Percentiles rank a stretch among this genome's conserved stretches.
Evolutionary conservation across 2,329 filamentous ascomycete genomes (phyloP).

Genomic region (Fusarium sp.): DNA sequence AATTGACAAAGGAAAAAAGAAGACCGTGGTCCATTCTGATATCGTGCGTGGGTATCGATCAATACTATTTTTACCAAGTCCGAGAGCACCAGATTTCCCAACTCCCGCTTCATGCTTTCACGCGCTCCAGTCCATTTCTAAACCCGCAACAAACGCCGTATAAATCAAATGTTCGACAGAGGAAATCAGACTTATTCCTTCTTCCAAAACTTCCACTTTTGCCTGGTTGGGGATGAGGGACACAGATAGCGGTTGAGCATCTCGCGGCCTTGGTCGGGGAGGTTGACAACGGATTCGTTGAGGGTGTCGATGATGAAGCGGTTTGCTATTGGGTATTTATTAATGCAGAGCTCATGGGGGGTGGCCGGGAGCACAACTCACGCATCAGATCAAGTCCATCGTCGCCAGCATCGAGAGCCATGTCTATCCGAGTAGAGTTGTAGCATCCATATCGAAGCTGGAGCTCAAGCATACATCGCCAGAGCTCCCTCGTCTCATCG

Average conservation of each 20-base stretch:
- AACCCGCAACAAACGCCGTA: conserved; percentile 1
- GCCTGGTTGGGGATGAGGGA: conserved; percentile 30
- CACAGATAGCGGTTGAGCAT: conserved; percentile 47
- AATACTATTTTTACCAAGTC: neutral
- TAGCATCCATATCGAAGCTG: conserved; percentile 60
- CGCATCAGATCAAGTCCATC: conserved; percentile 55
- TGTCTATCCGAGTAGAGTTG: conserved; percentile 58
- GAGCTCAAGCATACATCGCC: conserved; percentile 60
- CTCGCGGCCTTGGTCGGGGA: conserved; percentile 50
- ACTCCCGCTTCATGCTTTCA: conserved; percentile 15
- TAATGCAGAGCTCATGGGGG: neutral
- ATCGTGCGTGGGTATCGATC: conserved; percentile 30
- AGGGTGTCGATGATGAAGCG: conserved; percentile 54
- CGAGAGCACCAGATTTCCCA: conserved; percentile 1
- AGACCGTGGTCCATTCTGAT: conserved; percentile 29
- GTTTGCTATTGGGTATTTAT: conserved; percentile 43
- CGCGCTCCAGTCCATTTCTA: neutral
- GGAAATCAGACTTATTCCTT: conserved; percentile 24
- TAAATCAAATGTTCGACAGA: neutral
- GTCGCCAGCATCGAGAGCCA: conserved; percentile 55
- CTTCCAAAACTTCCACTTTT: conserved; percentile 46
- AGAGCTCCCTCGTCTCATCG: conserved; percentile 55
- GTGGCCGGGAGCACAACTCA: conserved; percentile 45
- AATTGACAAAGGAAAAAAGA: conserved; percentile 11
- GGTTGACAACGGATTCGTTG: conserved; percentile 50